Evolutionary conservation across 2,329 filamentous ascomycete species (phyloP).

Genomic region (Escovopsis weberi): DNA sequence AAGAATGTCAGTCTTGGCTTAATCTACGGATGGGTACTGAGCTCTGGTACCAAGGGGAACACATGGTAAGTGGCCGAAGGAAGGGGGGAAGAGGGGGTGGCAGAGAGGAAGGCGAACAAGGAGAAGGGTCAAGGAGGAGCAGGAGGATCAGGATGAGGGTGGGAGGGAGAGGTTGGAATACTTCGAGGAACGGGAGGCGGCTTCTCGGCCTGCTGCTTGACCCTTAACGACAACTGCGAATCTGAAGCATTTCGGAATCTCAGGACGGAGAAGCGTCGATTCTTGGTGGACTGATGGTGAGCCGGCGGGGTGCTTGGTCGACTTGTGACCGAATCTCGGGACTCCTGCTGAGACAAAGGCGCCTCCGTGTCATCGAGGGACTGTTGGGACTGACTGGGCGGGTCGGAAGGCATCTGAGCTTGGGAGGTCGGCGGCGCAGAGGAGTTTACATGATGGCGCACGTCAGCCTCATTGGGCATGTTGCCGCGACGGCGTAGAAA

Average conservation of each 20-base stretch:
- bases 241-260: conserved; percentile 88
- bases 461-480: conserved; percentile 43
- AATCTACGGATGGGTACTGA: neutral
- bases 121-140: neutral
- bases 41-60: neutral
- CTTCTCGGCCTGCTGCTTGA: conserved; percentile 50
- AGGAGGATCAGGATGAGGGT: neutral
- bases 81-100: too few relatives aligned
- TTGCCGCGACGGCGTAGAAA: conserved; percentile 48
- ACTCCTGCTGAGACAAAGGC: conserved; percentile 10
- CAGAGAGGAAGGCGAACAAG: too few relatives aligned
- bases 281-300: conserved; percentile 40
- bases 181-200: conserved; percentile 43
- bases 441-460: conserved; percentile 36
- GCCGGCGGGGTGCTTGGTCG: conserved; percentile 24
- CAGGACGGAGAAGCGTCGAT: conserved; percentile 54
- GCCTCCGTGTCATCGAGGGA: conserved; percentile 3
- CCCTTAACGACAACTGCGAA: conserved; percentile 65
- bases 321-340: conserved; percentile 11
- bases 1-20: conserved; percentile 13
- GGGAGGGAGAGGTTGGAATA: conserved; percentile 13
- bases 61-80: neutral
- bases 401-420: conserved; percentile 12
- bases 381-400: conserved; percentile 5
- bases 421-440: conserved; percentile 16